Base-by-base conservation (phyloP, 2,329 filamentous ascomycete species). In the Cytospora chrysosperma region DNA sequence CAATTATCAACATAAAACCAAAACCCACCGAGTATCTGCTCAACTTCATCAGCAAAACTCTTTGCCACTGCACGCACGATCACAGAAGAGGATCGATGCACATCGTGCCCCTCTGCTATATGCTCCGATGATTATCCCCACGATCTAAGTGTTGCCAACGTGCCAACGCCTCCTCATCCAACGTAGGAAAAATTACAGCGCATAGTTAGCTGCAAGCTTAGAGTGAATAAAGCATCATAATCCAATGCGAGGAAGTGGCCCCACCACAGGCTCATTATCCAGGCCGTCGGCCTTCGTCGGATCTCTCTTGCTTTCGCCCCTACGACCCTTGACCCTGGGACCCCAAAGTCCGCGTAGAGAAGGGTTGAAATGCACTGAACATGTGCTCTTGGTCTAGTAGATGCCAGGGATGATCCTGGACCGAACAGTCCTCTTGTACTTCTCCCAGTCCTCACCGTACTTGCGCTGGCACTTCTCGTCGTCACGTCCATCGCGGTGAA, bases 371-470 rank as follows among this genome's bases (percentile, higher is more conserved):
- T 13, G 21, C 5, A n/a, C 12, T 32, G 21, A 27, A 4, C 1
- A 27, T 6, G 4, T 17, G 12, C 17, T 10, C 52, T 17, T 30
- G n/a, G 27, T 26, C 66, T 75, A 97, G 78, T 97, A 97, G 21
- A 97, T 79, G 40, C 90, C 90, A 7, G 94, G 94, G 49, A 97
- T 77, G 69, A 98, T 96, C 72, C 88, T 85, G 76, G 85, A 97
- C 65, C 83, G 87, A 52, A 97, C 94, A 73, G 88, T 84, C 76
- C 88, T 87, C 76, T 90, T 93, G 77, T 97, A 98, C 77, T 87
- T 85, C 67, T 93, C 86, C 93, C 94, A 98, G 73, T 97, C 93
- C 69, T 88, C 88, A 28, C 93, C 93, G 72, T 98, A 98, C 82
- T 98, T 98, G 73, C 85, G 85, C 67, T 85, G 82, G 76, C 94